phyloP scores from a whole-genome alignment of 2,329 filamentous ascomycete species.

The Diaporthe citrichinensis region DNA sequence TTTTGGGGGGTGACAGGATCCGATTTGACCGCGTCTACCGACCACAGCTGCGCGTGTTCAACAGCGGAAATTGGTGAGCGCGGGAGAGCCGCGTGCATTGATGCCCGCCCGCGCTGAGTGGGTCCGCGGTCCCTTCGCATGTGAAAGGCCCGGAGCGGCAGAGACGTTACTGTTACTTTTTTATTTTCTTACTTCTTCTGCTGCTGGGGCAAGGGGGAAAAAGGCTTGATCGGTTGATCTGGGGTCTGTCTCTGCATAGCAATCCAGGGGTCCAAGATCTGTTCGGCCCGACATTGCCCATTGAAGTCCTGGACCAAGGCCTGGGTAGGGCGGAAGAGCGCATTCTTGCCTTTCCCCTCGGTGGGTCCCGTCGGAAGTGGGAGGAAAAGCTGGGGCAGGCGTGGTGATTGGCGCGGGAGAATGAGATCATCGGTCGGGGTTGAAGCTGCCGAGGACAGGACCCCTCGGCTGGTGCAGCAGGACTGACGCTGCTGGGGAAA shows the following conservation, averaged over 20 bases:
- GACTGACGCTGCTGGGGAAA: constrained; percentile 5
- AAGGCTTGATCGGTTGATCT: background rate
- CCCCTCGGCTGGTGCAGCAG: background rate
- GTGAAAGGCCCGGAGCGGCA: constrained; percentile 14
- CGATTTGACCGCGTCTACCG: constrained; percentile 23
- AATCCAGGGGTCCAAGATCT: constrained; percentile 26
- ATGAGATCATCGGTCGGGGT: constrained; percentile 33
- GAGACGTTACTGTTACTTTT: background rate
- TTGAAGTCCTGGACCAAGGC: background rate
- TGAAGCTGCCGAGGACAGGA: constrained; percentile 20
- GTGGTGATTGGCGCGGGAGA: constrained; percentile 31
- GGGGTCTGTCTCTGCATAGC: background rate
- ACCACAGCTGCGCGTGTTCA: background rate
- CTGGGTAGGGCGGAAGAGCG: background rate
- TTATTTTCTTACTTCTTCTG: no score
- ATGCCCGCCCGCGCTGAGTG: constrained; percentile 7
- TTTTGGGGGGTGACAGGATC: constrained; percentile 15
- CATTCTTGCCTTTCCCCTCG: background rate
- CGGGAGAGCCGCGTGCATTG: background rate
- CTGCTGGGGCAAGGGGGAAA: background rate
- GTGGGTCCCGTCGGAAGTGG: constrained; percentile 14
- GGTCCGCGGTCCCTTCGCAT: background rate
- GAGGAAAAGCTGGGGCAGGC: constrained; percentile 22
- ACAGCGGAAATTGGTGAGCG: background rate
- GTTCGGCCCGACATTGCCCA: constrained; percentile 12